Evolutionary conservation across 257 asterid genomes (phyloP).

Genomic region (Vinca minor): DNA sequence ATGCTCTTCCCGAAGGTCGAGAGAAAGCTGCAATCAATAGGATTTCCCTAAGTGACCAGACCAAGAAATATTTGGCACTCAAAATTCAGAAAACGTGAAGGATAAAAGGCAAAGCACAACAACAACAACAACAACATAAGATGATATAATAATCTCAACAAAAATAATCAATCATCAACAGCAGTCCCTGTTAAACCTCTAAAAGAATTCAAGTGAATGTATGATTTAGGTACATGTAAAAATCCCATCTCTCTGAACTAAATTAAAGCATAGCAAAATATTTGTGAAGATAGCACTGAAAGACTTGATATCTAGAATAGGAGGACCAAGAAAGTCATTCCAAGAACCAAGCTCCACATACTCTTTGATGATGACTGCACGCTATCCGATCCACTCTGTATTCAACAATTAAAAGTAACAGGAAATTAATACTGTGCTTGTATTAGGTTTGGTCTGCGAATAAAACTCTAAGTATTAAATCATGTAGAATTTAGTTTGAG

Average conservation of each 20-base stretch:
- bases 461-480: no score
- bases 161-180: constrained; percentile 21
- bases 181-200: constrained; percentile 30
- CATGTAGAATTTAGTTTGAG: no score
- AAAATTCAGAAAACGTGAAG: neutral
- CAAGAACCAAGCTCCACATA: constrained; percentile 31
- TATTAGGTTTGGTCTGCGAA: no score
- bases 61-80: no score
- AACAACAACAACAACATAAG: no score
- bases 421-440: no score
- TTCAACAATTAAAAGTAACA: no score
- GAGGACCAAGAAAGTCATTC: constrained; percentile 39
- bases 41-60: no score
- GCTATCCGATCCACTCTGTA: constrained; percentile 64
- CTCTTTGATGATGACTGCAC: constrained; percentile 24
- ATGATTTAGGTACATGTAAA: constrained; percentile 23
- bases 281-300: neutral
- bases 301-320: constrained; percentile 23
- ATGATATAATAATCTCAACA: constrained; percentile 17
- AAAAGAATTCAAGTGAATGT: constrained; percentile 58
- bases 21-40: no score
- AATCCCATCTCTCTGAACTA: constrained; percentile 12
- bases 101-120: neutral
- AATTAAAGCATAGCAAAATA: constrained; percentile 21
- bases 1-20: no score